These are phyloP conservation scores for Pogostemon cablin DNA, from an alignment of 257 asterid genomes.

Conservation along the genomic window DNA sequence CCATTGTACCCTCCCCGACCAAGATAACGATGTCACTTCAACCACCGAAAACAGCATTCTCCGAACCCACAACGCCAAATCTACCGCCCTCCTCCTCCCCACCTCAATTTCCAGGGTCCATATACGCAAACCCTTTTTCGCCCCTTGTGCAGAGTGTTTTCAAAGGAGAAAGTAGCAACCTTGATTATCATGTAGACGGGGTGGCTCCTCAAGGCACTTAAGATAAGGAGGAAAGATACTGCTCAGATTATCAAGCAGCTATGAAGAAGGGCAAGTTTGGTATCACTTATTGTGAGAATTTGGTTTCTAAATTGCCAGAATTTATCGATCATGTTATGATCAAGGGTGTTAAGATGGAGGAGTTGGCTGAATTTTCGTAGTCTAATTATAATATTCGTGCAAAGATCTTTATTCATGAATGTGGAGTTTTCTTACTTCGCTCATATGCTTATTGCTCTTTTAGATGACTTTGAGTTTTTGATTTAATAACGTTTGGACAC, in stretches of 20 bases:
- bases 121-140: conserved; percentile 43
- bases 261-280: conserved; percentile 80
- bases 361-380: conserved; percentile 53
- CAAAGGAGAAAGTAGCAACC: conserved; percentile 26
- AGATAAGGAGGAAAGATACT: conserved; percentile 83
- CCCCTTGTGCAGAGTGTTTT: conserved; percentile 48
- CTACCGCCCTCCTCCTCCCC: conserved; percentile 66
- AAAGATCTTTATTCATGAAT: conserved; percentile 55
- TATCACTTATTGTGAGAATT: conserved; percentile 67
- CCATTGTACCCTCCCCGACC: conserved; percentile 43
- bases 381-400: conserved; percentile 80
- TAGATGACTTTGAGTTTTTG: background rate
- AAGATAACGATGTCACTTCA: conserved; percentile 36
- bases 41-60: conserved; percentile 34
- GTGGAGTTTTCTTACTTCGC: conserved; percentile 49
- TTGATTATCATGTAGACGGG: conserved; percentile 35
- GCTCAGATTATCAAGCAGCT: conserved; percentile 68
- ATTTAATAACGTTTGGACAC: conserved; percentile 41
- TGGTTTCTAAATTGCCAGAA: conserved; percentile 52
- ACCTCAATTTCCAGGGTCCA: conserved; percentile 84
- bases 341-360: conserved; percentile 80
- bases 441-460: conserved; percentile 5
- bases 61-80: conserved; percentile 79
- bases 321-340: conserved; percentile 84
- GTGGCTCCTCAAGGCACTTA: conserved; percentile 79